Conservation (phyloP, 495 filamentous ascomycete genomes). For the Pseudoneurospora amorphoporcata region DNA sequence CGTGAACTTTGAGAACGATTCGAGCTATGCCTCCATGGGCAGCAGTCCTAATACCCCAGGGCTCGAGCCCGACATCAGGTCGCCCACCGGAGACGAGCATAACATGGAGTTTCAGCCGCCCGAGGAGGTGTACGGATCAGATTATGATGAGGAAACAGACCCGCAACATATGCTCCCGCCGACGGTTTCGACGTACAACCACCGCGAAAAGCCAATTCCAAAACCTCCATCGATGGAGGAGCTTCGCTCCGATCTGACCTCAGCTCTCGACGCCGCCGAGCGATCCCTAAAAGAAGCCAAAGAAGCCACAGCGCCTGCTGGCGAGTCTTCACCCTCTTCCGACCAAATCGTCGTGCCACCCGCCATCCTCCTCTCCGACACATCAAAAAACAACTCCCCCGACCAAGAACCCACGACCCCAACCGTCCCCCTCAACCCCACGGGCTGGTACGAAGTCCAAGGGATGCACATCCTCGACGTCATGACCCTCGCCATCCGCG, state of each 20-base stretch:
- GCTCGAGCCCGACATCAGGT: slow-evolving; percentile 38
- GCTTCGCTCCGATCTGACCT: slow-evolving; percentile 62
- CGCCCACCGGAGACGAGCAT: slow-evolving; percentile 44
- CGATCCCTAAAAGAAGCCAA: slow-evolving; percentile 48
- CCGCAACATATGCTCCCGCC: slow-evolving; percentile 72
- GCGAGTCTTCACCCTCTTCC: slow-evolving; percentile 1
- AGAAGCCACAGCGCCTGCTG: slow-evolving; percentile 19
- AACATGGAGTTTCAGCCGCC: slow-evolving; percentile 27
- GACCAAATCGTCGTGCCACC: slow-evolving; percentile 19
- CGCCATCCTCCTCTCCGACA: neutral
- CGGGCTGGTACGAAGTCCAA: slow-evolving; percentile 73
- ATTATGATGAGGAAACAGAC: slow-evolving; percentile 49
- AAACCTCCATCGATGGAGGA: slow-evolving; percentile 74
- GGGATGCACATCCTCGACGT: slow-evolving; percentile 87
- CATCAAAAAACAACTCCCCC: neutral
- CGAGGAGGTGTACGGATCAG: slow-evolving; percentile 47
- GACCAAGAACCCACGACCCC: neutral
- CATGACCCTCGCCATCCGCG: slow-evolving; percentile 84
- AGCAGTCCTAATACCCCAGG: slow-evolving; percentile 41
- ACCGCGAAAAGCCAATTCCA: slow-evolving; percentile 74
- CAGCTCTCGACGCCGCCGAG: slow-evolving; percentile 52
- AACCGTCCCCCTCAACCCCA: neutral
- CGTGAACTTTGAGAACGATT: slow-evolving; percentile 36
- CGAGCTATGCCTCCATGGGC: slow-evolving; percentile 45
- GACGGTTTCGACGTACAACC: slow-evolving; percentile 90